phyloP scores from a whole-genome alignment of 108 stramenopile genomes.

The Seminavis robusta region DNA sequence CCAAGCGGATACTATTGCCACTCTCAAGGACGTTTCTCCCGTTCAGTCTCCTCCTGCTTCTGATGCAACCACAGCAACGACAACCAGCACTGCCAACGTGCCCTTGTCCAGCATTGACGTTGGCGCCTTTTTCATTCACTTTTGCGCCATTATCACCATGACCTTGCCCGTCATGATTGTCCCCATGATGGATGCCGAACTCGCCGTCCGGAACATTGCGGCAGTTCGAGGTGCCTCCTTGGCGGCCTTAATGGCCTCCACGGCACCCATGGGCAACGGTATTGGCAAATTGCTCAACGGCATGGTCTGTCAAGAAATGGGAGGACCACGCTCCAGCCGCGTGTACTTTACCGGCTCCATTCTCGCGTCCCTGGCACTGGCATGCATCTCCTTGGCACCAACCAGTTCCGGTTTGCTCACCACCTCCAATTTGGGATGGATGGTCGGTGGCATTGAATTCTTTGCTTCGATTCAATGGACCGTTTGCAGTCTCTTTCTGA shows the following conservation, averaged over 20 bases:
- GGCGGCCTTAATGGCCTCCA: constrained; percentile 8
- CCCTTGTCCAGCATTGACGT: too few relatives aligned
- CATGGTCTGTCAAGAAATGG: constrained; percentile 40
- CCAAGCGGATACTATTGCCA: too few relatives aligned
- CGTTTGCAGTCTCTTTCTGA: constrained; percentile 20
- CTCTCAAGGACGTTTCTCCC: too few relatives aligned
- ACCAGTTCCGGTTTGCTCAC: constrained; percentile 1
- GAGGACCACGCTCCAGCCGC: constrained; percentile 17
- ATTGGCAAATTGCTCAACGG: constrained; percentile 50
- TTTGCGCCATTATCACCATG: constrained; percentile 21
- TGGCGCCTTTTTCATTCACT: too few relatives aligned
- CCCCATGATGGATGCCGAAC: constrained; percentile 26
- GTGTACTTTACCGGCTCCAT: constrained; percentile 11
- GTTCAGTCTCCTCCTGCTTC: too few relatives aligned
- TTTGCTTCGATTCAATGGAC: constrained; percentile 38
- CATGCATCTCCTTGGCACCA: constrained; percentile 9
- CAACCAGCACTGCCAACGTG: too few relatives aligned
- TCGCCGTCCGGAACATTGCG: neutral
- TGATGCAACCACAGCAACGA: too few relatives aligned
- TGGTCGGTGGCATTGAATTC: constrained; percentile 30
- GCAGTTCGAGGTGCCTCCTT: constrained; percentile 12
- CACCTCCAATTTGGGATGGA: constrained; percentile 6
- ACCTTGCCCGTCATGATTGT: constrained; percentile 36
- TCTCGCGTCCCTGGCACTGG: neutral
- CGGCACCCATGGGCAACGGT: constrained; percentile 24